Evolutionary conservation across 2,329 filamentous ascomycete species (phyloP).

Genomic region (Didymella pomorum): DNA sequence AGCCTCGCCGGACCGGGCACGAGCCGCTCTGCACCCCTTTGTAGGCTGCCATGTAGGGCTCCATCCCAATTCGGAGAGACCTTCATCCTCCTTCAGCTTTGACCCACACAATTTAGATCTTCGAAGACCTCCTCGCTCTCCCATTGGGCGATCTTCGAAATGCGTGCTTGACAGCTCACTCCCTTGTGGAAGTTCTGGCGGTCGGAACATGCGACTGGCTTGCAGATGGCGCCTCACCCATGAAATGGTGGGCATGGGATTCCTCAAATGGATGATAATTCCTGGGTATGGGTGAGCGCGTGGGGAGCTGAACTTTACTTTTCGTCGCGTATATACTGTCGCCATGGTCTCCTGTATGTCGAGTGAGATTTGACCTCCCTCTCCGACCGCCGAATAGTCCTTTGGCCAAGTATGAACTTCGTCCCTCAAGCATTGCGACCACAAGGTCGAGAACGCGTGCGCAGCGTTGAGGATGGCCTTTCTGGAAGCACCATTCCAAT

Average conservation of each 20-base stretch:
- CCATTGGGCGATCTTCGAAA: background rate
- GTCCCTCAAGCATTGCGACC: constrained; percentile 28
- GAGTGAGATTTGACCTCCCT: background rate
- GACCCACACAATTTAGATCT: background rate
- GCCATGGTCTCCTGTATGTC: background rate
- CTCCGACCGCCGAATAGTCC: background rate
- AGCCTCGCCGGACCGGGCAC: constrained; percentile 8
- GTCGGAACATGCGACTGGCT: constrained; percentile 19
- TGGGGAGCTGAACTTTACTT: constrained; percentile 14
- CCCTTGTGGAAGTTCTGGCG: constrained; percentile 5
- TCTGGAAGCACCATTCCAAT: constrained; percentile 25
- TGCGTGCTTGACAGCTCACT: background rate
- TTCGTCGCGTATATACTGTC: constrained; percentile 8
- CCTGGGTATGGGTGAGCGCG: background rate
- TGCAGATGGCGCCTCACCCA: constrained; percentile 18
- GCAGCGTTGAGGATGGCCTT: constrained; percentile 30
- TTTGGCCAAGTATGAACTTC: constrained; percentile 25
- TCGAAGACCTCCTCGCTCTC: background rate
- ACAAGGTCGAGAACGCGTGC: constrained; percentile 26
- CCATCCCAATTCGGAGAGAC: constrained; percentile 3
- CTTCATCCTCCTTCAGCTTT: constrained; percentile 9
- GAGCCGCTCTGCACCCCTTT: background rate
- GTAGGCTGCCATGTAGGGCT: background rate
- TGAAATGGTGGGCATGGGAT: constrained; percentile 13
- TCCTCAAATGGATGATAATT: constrained; percentile 14